These are phyloP conservation scores for Celoporthe dispersa DNA, from an alignment of 2,329 filamentous ascomycete genomes.

Conservation along the genomic window DNA sequence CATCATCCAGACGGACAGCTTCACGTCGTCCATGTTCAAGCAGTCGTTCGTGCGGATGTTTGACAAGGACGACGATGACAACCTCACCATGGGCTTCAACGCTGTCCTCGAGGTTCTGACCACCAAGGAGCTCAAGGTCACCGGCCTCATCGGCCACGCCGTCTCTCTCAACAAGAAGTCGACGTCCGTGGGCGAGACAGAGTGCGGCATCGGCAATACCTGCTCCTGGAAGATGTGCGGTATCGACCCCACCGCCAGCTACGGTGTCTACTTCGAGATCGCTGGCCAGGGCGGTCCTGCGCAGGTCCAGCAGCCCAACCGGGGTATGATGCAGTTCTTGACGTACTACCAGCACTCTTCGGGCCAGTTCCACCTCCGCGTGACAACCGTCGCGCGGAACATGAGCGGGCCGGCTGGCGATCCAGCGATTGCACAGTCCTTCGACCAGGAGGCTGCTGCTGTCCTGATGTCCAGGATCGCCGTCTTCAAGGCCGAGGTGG, in stretches of 20 bases:
- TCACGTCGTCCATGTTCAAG: constrained; percentile 99
- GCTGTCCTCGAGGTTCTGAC: constrained; percentile 93
- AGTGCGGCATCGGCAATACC: constrained; percentile 97
- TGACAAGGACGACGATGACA: constrained; percentile 94
- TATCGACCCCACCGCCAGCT: constrained; percentile 91
- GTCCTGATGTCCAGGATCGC: constrained; percentile 99
- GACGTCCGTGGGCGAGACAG: constrained; percentile 93
- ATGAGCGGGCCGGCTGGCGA: constrained; percentile 93
- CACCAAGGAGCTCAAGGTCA: constrained; percentile 98
- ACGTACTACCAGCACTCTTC: constrained; percentile 99
- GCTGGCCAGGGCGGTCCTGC: constrained; percentile 88
- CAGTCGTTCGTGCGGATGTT: constrained; percentile 97
- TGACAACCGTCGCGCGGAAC: constrained; percentile 90
- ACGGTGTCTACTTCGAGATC: constrained; percentile 97
- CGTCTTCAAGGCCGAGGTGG: constrained; percentile 97
- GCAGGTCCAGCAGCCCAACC: constrained; percentile 82
- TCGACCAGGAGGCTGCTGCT: constrained; percentile 96
- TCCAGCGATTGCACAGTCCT: constrained; percentile 92
- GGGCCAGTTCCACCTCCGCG: constrained; percentile 92
- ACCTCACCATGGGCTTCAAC: constrained; percentile 97
- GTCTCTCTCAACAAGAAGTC: constrained; percentile 99
- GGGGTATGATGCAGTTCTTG: constrained; percentile 96
- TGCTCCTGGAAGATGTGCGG: constrained; percentile 99
- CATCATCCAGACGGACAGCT: constrained; percentile 98
- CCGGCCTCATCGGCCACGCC: constrained; percentile 93